Evolutionary conservation across 2,329 filamentous ascomycete species (phyloP).

Genomic region (Rachicladosporium sp.): DNA sequence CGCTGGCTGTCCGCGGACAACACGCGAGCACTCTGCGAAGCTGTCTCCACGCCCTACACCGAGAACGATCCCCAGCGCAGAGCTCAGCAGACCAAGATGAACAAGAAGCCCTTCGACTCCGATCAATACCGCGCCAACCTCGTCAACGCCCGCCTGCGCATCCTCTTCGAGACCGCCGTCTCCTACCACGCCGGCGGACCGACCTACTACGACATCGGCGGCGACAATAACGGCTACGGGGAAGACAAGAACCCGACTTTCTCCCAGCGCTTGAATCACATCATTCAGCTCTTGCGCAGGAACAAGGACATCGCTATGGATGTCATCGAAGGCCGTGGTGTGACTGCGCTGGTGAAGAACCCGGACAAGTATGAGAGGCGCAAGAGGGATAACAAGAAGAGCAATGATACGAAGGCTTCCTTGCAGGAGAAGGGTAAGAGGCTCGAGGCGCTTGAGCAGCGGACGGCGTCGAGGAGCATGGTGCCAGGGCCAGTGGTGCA

Average conservation of each 20-base stretch:
- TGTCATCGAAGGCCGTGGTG: constrained; percentile 14
- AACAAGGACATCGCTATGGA: constrained; percentile 15
- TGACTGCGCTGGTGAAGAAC: constrained; percentile 11
- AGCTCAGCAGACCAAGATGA: constrained; percentile 5
- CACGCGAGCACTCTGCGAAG: constrained; percentile 2
- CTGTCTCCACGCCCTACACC: constrained; percentile 2
- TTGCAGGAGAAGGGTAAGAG: constrained; percentile 6
- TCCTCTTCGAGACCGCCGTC: constrained; percentile 11
- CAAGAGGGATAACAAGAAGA: constrained; percentile 6
- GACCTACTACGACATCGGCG: constrained; percentile 10
- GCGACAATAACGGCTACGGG: constrained; percentile 14
- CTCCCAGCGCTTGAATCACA: constrained; percentile 6
- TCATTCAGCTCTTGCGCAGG: constrained; percentile 4
- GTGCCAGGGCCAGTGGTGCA: background rate
- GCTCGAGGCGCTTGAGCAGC: constrained; percentile 2
- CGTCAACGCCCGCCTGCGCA: constrained; percentile 10
- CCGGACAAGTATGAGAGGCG: constrained; percentile 8
- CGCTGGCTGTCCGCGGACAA: background rate
- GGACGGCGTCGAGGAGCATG: too few relatives aligned
- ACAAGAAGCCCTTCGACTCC: constrained; percentile 5
- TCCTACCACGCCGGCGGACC: constrained; percentile 11
- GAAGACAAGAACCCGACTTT: constrained; percentile 9
- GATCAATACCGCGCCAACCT: constrained; percentile 8
- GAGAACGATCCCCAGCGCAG: constrained; percentile 3
- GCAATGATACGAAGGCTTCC: constrained; percentile 5